Base-by-base conservation (phyloP, 208 protist genomes). In the Leishmania mexicana region DNA sequence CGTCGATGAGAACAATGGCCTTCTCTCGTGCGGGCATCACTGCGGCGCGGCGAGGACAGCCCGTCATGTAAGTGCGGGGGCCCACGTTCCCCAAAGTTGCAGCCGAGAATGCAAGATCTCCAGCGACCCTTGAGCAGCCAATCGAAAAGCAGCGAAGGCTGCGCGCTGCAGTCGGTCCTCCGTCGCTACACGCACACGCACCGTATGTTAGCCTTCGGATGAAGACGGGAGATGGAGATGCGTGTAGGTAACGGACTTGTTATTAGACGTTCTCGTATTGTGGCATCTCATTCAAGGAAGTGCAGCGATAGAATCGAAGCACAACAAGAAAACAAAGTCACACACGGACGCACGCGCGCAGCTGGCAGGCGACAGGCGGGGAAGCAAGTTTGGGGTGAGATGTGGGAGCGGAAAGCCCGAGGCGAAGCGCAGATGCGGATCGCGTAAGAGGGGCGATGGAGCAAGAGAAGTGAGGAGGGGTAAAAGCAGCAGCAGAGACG, bases 1-100 rank as follows among this genome's bases (percentile, higher is more conserved):
- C 95, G 80, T 98, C 95, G 76, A 98, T 91, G 7, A 98, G 86
- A 47, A 98, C 93, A 24, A 96, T 86, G 57, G 92, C 92, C 53
- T 84, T 84, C 77, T 95, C 89, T 15, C 95, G 90, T 31, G 91
- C 21, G 35, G 87, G 75, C 90, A 95, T 95, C 45, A 67, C 35
- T 40, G 21, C 62, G n/a, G 57, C 40, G 15, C 0, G n/a, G 35
- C 28, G n/a, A 45, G 72, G 45, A 62, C 7, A 67, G 11, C 70
- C 21, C 49, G 40, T 68, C 51, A 76, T 17, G 77, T 13, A 28
- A 24, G 75, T 38, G 24, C n/a, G 40, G 13, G 19, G 40, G 24
- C 8, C 45, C 45, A 17, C 42, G 42, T 38, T 49, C 68, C 65
- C 38, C 53, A 47, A 60, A 42, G 54, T 28, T 76, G 42, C 40